Percentiles rank a stretch among this genome's conserved stretches.
These are phyloP conservation scores for Lunularia cruciata DNA, from an alignment of 225 moss, liverwort and hornwort species.

Conservation along the genomic window DNA sequence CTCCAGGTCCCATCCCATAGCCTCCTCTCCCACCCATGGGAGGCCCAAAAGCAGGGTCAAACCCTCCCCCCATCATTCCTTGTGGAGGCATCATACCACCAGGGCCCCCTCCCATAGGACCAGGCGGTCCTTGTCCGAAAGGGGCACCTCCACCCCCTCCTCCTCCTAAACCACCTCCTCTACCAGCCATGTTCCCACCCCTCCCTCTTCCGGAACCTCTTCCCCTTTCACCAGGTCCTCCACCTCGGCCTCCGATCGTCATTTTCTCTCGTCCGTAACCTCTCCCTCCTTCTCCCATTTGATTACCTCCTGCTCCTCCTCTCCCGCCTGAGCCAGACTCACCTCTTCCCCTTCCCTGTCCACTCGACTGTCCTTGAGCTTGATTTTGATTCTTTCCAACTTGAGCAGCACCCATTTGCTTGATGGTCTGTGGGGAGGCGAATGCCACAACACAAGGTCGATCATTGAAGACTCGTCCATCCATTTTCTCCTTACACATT, in stretches of 20 bases:
- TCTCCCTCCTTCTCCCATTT: conserved; percentile 62
- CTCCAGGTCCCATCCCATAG: conserved; percentile 93
- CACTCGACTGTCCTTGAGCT: conserved; percentile 46
- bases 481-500: conserved; percentile 97
- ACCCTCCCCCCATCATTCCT: conserved; percentile 96
- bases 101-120: conserved; percentile 92
- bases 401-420: conserved; percentile 97
- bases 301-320: conserved; percentile 48
- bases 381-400: conserved; percentile 89
- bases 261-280: conserved; percentile 67
- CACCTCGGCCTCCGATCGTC: conserved; percentile 58
- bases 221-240: conserved; percentile 76
- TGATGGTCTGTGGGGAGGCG: conserved; percentile 93
- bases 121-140: conserved; percentile 65
- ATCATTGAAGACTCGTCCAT: conserved; percentile 83
- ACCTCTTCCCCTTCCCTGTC: conserved; percentile 44
- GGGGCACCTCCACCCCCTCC: conserved; percentile 61
- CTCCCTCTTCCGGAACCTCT: conserved; percentile 59
- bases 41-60: conserved; percentile 93
- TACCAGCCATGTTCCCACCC: conserved; percentile 62
- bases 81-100: conserved; percentile 98
- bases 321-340: conserved; percentile 62
- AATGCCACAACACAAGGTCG: conserved; percentile 90
- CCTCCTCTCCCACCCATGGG: conserved; percentile 67
- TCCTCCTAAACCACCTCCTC: conserved; percentile 48